Evolutionary conservation across 192 early-diverging fungal genomes (phyloP), one percentile per base, ranked within the genome.

Genomic region (Backusella liffmaniae): DNA sequence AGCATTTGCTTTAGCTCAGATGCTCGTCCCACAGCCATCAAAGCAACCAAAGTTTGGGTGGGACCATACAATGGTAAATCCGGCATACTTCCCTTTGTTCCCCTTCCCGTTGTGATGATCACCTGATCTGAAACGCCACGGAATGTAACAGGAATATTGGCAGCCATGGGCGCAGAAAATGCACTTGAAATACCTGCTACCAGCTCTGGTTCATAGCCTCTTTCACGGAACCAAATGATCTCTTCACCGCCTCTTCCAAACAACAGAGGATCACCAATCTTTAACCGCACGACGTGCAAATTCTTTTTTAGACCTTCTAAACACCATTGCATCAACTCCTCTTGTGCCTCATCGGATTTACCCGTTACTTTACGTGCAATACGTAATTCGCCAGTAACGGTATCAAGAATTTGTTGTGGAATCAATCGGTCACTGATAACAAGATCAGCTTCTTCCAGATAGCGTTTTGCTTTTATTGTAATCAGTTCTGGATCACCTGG

Each of bases 191-290:
- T 87, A 23, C 96, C 97, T 2, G 94, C 92, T 0, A 96, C 82
- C 13, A 95, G 86, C 53, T 90, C 86, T 5, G 86, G 84, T 32
- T 92, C 89, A 69, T 88, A 92, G 5, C 95, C 96, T 71, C 86
- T 82, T 23, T 87, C 80, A 18, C 88, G 85, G 81, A 96, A 93
- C 69, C 85, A 92, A 49, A 92, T 56, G 10, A 95, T 81, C 79
- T 98, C 97, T 79, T 98, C 97, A 16, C 91, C 95, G 26, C 96
- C 96, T 15, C 96, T 91, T 9, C 96, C 96, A 77, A 96, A 98
- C 51, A 98, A 87, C 77, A 96, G 94, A 29, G 95, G 94, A 72
- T 97, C 95, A n/a, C 97, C 97, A 53, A 91, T 90, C 86, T 98
- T 97, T 46, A 98, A 83, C 49, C 97, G 85, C 56, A 96, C 93